Evolutionary conservation across 2,329 filamentous ascomycete species (phyloP).

Genomic region (Phyllosticta citribraziliensis): DNA sequence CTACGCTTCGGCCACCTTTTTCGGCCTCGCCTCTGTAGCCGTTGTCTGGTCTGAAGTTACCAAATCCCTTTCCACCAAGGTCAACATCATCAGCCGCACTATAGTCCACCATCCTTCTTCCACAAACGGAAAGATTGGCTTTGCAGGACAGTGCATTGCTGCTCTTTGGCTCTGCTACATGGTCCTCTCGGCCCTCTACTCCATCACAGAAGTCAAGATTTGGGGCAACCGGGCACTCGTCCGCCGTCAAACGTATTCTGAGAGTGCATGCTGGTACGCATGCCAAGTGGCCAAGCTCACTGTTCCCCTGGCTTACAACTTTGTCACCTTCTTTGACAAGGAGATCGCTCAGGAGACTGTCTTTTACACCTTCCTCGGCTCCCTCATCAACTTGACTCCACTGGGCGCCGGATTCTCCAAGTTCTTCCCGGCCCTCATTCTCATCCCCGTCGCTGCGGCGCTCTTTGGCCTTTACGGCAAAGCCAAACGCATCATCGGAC

Average conservation of each 20-base stretch:
- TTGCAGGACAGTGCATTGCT: constrained; percentile 76
- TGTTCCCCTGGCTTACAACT: constrained; percentile 91
- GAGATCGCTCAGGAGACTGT: constrained; percentile 65
- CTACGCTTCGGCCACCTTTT: constrained; percentile 54
- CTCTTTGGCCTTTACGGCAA: constrained; percentile 84
- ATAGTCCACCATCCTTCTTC: constrained; percentile 68
- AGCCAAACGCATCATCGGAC: constrained; percentile 66
- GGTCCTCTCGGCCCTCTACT: constrained; percentile 79
- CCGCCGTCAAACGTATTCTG: constrained; percentile 79
- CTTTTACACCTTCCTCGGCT: constrained; percentile 81
- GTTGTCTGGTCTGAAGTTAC: constrained; percentile 92
- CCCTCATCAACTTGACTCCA: constrained; percentile 71
- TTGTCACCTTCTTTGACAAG: constrained; percentile 75
- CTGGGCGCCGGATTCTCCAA: constrained; percentile 77
- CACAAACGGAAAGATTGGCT: constrained; percentile 65
- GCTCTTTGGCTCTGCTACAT: constrained; percentile 92
- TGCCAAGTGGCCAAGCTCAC: constrained; percentile 86
- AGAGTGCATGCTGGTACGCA: constrained; percentile 93
- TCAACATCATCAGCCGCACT: constrained; percentile 60
- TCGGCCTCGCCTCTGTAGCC: constrained; percentile 65
- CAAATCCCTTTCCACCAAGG: constrained; percentile 65
- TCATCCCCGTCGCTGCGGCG: constrained; percentile 76
- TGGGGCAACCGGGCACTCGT: constrained; percentile 93
- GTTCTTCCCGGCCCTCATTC: constrained; percentile 78
- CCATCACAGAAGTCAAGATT: constrained; percentile 88